Evolutionary conservation across 805 yeast genomes (phyloP).

Genomic region (Candida peoriensis): DNA sequence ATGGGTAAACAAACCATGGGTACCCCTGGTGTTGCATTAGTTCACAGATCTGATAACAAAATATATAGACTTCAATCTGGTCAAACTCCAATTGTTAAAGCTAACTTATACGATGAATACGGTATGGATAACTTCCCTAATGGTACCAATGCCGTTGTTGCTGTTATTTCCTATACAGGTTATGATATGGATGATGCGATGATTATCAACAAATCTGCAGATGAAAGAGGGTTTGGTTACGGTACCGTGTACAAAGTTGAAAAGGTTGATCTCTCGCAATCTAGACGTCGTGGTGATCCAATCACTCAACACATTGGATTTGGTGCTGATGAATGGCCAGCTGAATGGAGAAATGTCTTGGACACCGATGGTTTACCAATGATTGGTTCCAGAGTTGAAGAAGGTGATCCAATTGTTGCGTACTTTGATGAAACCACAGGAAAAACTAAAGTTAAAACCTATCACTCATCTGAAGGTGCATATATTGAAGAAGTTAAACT

Average conservation of each 20-base stretch:
- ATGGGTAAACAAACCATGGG: constrained; percentile 99
- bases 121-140: constrained; percentile 99
- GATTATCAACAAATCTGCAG: constrained; percentile 96
- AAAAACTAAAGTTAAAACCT: constrained; percentile 85
- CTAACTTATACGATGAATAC: constrained; percentile 87
- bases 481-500: constrained; percentile 93
- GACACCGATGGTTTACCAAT: constrained; percentile 92
- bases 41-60: constrained; percentile 91
- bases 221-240: constrained; percentile 96
- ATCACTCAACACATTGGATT: constrained; percentile 92
- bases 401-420: constrained; percentile 95
- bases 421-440: constrained; percentile 88
- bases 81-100: constrained; percentile 95
- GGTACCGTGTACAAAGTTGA: constrained; percentile 96
- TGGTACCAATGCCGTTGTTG: constrained; percentile 97
- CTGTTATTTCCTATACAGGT: constrained; percentile 97
- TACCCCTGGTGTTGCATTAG: constrained; percentile 95
- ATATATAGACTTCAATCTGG: constrained; percentile 90
- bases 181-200: constrained; percentile 99
- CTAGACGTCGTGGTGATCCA: constrained; percentile 89
- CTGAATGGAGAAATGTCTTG: constrained; percentile 79
- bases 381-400: constrained; percentile 82
- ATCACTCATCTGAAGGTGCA: constrained; percentile 92
- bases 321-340: constrained; percentile 91
- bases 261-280: constrained; percentile 73